Conservation (phyloP, 129 eudicot genomes). For the Lactuca sativa region DNA sequence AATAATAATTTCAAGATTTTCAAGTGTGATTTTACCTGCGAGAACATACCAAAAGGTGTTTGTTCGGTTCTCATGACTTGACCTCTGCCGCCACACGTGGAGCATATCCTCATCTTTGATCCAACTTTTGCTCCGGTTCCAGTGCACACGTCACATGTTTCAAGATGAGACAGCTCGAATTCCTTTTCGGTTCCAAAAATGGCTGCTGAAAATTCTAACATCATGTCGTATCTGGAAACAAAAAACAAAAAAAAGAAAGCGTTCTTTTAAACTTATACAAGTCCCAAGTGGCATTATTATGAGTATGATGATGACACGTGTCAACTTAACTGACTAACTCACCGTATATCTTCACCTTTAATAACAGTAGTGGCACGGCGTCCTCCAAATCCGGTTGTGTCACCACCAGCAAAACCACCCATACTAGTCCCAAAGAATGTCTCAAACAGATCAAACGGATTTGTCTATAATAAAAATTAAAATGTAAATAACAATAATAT, state of each 20-base stretch:
- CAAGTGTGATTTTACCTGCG: conserved; percentile 57
- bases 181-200: conserved; percentile 95
- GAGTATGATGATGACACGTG: background rate
- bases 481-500: background rate
- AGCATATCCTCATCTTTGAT: conserved; percentile 93
- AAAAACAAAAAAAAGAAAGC: background rate
- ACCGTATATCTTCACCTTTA: conserved; percentile 97
- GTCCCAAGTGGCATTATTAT: no score
- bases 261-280: no score
- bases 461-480: conserved; percentile 44
- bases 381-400: conserved; percentile 71
- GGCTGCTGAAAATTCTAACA: conserved; percentile 77
- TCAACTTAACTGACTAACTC: conserved; percentile 25
- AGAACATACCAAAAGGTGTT: conserved; percentile 98
- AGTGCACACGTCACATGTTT: conserved; percentile 80
- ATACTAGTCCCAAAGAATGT: conserved; percentile 88
- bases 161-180: conserved; percentile 92
- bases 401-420: conserved; percentile 84
- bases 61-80: conserved; percentile 99
- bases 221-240: conserved; percentile 80
- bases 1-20: background rate
- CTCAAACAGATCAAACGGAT: conserved; percentile 98
- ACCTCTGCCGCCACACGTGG: conserved; percentile 98
- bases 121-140: conserved; percentile 97
- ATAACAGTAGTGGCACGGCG: conserved; percentile 76